Percentiles rank a stretch among this genome's conserved stretches.
Evolutionary conservation across 2,329 filamentous ascomycete genomes (phyloP).

Genomic region (Calonectria multiphialidica): DNA sequence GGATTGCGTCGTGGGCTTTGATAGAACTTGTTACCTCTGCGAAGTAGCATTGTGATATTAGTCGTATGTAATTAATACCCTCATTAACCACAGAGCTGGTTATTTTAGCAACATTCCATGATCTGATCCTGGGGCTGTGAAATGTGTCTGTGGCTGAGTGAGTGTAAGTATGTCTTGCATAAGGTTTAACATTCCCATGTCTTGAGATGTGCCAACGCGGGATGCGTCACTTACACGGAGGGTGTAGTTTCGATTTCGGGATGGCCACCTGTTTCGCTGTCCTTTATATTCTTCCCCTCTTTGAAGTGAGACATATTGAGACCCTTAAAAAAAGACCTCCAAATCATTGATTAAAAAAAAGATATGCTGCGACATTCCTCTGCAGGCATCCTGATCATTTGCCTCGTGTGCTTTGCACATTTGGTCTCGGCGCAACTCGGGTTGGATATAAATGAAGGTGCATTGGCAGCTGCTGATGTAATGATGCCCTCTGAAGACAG

Average conservation of each 20-base stretch:
- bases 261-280: neutral
- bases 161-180: neutral
- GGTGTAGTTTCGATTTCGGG: neutral
- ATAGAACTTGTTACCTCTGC: neutral
- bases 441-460: neutral
- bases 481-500: neutral
- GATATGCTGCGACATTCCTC: neutral
- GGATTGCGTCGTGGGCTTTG: neutral
- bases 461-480: neutral
- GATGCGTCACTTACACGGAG: neutral
- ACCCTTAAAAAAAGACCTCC: neutral
- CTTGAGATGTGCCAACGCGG: neutral
- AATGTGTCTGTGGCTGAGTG: no score
- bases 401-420: neutral
- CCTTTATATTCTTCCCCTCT: neutral
- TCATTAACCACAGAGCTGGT: neutral
- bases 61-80: constrained; percentile 5
- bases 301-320: neutral
- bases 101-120: neutral
- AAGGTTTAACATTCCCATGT: neutral
- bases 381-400: neutral
- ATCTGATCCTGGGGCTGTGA: neutral
- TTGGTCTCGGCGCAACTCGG: neutral
- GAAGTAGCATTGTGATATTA: neutral
- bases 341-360: neutral